Evolutionary conservation across 2,329 filamentous ascomycete species (phyloP), one percentile per base, ranked within the genome.

Genomic region (Cryphonectria parasitica): DNA sequence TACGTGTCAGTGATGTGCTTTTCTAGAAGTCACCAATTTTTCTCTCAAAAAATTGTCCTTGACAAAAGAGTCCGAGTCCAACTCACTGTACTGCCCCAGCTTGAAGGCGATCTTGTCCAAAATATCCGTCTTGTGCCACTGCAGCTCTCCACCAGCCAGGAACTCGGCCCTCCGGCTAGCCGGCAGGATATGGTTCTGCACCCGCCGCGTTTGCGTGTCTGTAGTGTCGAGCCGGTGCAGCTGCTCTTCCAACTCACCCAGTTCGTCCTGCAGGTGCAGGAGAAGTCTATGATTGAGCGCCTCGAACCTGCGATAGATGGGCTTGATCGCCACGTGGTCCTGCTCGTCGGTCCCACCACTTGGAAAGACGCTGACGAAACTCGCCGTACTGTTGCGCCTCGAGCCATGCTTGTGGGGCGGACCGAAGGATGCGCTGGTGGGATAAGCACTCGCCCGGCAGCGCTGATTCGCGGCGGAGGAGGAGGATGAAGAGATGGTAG

Each of bases 251-350:
- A 97, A 83, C 75, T 95, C 91, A 41, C 86, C 85, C 25, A 97
- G 88, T 78, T 97, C 93, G 77, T 97, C 94, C 79, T 97, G 95
- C 22, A 97, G 84, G 73, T 96, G 90, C 0, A 97, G 84, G 2
- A 98, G 82, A 2, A 97, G 82, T 2, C 95, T 90, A 78, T 97
- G 94, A 75, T 96, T 95, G 25, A 97, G 82, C 15, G 89, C 86
- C 77, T 93, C 91, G 76, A 98, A 98, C 69, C 91, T 91, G 60
- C 95, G 89, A 79, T 97, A 97, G 71, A 97, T 87, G 0, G 93
- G 93, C 62, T 77, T 80, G 43, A 85, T 75, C 0, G 74, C 73
- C 17, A 76, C 76, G 0, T 73, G 60, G 11, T 69, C 31, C 22
- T 61, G 60, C 15, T 69, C 31, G 28, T 61, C 41, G 74, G 11